These are phyloP conservation scores for Chimonanthus praecox DNA, from an alignment of 164 flowering plant species.

Conservation along the genomic window DNA sequence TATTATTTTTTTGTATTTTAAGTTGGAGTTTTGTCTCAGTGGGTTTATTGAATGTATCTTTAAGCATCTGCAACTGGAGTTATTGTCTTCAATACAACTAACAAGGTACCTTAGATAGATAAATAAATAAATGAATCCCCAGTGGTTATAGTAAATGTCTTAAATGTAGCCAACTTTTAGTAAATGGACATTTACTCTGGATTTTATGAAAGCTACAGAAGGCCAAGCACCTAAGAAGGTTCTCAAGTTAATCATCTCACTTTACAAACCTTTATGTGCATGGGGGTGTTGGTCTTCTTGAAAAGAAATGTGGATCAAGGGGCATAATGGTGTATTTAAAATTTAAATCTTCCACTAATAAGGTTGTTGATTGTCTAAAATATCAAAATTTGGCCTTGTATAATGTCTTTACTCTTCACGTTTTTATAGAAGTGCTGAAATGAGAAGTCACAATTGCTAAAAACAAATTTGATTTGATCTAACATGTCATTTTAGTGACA, in stretches of 20 bases:
- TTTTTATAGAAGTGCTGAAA: too few relatives aligned
- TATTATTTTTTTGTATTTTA: neutral
- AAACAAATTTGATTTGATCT: too few relatives aligned
- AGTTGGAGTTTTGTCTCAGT: neutral
- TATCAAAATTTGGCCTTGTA: neutral
- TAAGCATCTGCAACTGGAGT: conserved; percentile 1
- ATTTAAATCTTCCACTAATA: neutral
- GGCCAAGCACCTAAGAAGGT: too few relatives aligned
- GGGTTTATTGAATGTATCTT: neutral
- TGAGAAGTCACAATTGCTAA: too few relatives aligned
- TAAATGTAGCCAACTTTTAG: conserved; percentile 6
- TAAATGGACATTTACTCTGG: conserved; percentile 3
- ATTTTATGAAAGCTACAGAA: neutral
- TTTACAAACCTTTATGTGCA: neutral
- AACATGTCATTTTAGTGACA: too few relatives aligned
- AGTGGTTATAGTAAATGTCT: conserved; percentile 1
- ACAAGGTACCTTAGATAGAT: neutral
- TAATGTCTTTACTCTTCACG: too few relatives aligned
- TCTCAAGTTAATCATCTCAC: too few relatives aligned
- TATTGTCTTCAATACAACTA: conserved; percentile 4
- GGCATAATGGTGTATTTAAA: neutral
- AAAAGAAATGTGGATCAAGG: neutral
- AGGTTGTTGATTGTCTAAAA: neutral
- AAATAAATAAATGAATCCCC: neutral
- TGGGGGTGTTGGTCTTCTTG: neutral